Evolutionary conservation across 176 grass and related monocot genomes (phyloP).

Genomic region (Carex scoparia): DNA sequence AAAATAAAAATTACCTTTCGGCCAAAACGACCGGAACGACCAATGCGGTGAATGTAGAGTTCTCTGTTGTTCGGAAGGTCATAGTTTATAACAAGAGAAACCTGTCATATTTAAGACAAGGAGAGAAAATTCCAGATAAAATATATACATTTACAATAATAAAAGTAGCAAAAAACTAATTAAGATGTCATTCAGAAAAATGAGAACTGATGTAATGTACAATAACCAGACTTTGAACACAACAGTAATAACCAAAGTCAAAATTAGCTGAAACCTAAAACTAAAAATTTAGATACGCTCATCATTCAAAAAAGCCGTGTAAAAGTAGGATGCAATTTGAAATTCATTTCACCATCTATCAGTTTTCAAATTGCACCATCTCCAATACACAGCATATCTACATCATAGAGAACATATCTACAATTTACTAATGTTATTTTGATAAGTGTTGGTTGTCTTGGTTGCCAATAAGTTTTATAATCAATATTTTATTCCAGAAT

Average conservation of each 20-base stretch:
- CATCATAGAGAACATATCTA: neutral
- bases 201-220: neutral
- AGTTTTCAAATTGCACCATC: neutral
- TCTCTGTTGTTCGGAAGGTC: conserved; percentile 97
- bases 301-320: neutral
- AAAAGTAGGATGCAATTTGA: neutral
- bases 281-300: neutral
- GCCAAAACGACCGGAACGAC: conserved; percentile 88
- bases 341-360: neutral
- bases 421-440: neutral
- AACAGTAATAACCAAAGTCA: neutral
- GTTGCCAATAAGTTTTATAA: neutral
- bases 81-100: conserved; percentile 97
- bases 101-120: conserved; percentile 38
- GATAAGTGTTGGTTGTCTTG: neutral
- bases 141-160: neutral
- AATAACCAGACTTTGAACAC: neutral
- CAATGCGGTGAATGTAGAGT: conserved; percentile 97
- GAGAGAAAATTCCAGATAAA: neutral
- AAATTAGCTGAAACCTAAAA: neutral
- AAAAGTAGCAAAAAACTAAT: neutral
- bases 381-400: neutral
- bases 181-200: neutral
- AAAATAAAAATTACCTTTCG: conserved; percentile 61
- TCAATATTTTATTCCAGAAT: neutral